Evolutionary conservation across 2,329 filamentous ascomycete genomes (phyloP), one percentile per base, ranked within the genome.

Genomic region (Ascocoryne sarcoides): DNA sequence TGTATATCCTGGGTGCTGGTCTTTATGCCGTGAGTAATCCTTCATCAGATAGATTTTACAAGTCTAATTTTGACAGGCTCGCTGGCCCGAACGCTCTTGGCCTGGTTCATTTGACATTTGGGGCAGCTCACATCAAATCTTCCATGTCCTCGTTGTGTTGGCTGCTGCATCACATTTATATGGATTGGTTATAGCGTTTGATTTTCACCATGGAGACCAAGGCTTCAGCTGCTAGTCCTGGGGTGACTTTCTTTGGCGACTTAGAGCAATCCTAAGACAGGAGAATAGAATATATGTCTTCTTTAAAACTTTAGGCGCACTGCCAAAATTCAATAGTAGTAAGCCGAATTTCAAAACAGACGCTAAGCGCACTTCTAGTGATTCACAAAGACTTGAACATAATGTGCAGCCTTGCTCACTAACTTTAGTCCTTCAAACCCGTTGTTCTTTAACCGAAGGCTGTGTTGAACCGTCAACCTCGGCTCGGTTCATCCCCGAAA

Each of bases 121-220:
- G 75, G 90, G 92, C 28, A 88, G 81, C 59, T 95, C 87, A 15
- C 92, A 98, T 63, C 92, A 98, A 65, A 83, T 98, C 49, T 98
- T 98, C 62, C 92, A 98, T 65, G 68, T 94, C 29, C 73, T 92
- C 48, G 89, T 98, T 19, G 69, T 96, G 12, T 62, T 88, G 45
- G 92, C 92, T 0, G 90, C 87, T 0, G 73, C 75, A 1, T 75
- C 82, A 17, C 92, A 98, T 67, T 67, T 96, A 44, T 79, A 79
- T 38, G 89, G 85, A 36, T 72, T 96, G 64, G 60, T 84, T 20
- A 82, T 78, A 62, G 89, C 89, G 3, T 95, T 95, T 64, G 85
- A 95, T 62, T 82, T 84, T 58, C 79, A 86, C 56, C 88, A 95
- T 62, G 23, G 23, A 12, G 23, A 7, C 23, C 7, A 26, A 7